Base-by-base conservation (phyloP, 2,329 filamentous ascomycete genomes). In the Ampelomyces quisqualis region DNA sequence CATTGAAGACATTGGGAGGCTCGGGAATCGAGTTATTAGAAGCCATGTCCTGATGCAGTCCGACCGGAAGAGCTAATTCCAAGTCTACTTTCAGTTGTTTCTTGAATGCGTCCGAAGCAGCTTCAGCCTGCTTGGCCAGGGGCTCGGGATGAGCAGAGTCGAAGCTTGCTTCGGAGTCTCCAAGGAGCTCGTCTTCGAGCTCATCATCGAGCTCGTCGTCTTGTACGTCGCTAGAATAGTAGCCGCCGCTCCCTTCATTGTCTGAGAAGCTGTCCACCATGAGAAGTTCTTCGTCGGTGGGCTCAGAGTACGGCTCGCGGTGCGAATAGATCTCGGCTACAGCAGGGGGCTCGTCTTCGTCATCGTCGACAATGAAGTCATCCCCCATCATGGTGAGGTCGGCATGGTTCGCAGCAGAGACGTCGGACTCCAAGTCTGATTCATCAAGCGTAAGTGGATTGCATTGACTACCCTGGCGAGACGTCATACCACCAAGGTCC, bases 391-490 rank as follows among this genome's bases (percentile, higher is more conserved):
- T 45, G 28, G 49, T 48, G 29, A 45, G 30, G 1, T 47, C 43
- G 17, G 28, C 28, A 10, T 47, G 32, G 6, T 45, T 40, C 11
- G 40, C 31, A 1, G 41, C 34, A 11, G 40, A 41, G 3, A 38
- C 34, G 13, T 47, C 42, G 20, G 45, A 32, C 10, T 41, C 41
- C 2, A 28, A 29, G 24, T 65, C 59, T 10, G 51, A 58, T 19
- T 65, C 61, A 21, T 62, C 60, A 34, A 66, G 48, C 18, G 58
- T 50, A 10, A 67, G 44, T 1, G 64, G 64, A 26, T 67, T 55
- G 10, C 43, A 13, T 45, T 60, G 49, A 24, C 52, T 62, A 19
- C 62, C 62, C 21, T 53, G 49, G 7, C 42, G 48, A 31, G 32
- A 13, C 21, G 24, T 14, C 11, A 42, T 27, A 13, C 31, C 26